Evolutionary conservation across 805 yeast species (phyloP).

Genomic region (Sugiyamaella marilandica): DNA sequence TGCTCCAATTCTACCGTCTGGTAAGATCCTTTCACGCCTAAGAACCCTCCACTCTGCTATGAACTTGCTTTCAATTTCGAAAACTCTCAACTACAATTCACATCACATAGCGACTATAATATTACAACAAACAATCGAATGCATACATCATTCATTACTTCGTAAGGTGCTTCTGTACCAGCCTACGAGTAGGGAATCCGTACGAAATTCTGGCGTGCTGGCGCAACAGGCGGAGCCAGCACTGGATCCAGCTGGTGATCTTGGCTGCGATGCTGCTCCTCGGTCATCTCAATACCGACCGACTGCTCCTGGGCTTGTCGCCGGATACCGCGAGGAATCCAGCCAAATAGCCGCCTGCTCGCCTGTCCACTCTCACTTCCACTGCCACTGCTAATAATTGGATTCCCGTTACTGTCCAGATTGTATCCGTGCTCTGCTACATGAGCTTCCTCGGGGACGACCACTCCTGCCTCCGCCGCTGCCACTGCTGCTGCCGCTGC

Average conservation of each 20-base stretch:
- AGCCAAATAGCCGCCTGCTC: not conserved
- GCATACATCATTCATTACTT: no score
- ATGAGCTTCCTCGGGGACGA: slow-evolving; percentile 5
- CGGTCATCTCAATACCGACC: not conserved
- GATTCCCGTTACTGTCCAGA: not conserved
- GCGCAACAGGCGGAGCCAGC: not conserved
- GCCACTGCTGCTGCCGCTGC: slow-evolving; percentile 10
- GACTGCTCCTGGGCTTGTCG: not conserved
- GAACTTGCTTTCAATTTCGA: no score
- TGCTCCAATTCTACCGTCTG: no score
- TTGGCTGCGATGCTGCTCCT: not conserved
- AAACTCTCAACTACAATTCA: no score
- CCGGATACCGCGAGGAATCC: not conserved
- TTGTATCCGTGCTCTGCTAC: not conserved
- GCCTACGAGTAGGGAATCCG: not conserved
- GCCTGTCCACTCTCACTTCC: not conserved
- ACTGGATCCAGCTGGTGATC: not conserved
- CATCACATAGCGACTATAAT: no score
- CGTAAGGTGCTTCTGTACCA: no score
- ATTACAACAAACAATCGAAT: no score
- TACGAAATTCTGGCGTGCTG: not conserved
- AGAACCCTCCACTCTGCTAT: no score
- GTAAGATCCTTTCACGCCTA: no score
- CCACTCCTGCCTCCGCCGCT: not conserved
- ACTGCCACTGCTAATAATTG: not conserved